Evolutionary conservation across 2,329 filamentous ascomycete species (phyloP).

Genomic region (Rhinocladiella mackenziei): DNA sequence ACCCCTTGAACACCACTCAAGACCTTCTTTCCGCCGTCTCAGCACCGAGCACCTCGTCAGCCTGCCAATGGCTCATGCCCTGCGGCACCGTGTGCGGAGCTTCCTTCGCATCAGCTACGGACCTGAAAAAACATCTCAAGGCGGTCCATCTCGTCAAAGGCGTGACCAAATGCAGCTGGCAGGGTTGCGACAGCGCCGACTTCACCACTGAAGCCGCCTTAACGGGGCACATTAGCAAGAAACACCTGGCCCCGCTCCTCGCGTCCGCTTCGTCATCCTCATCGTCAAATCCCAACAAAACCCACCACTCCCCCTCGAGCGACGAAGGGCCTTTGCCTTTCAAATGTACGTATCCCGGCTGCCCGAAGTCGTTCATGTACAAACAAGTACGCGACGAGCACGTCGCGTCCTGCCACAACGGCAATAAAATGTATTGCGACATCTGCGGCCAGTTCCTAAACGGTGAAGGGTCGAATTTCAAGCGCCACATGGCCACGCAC

Average conservation of each 20-base stretch:
- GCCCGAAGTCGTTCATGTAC: constrained; percentile 30
- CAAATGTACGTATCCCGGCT: constrained; percentile 30
- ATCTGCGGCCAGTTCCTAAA: constrained; percentile 29
- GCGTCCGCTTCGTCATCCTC: constrained; percentile 5
- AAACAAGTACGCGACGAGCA: constrained; percentile 30
- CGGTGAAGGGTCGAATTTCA: constrained; percentile 29
- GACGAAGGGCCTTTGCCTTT: constrained; percentile 26
- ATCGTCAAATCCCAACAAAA: constrained; percentile 2
- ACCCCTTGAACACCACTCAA: constrained; percentile 12
- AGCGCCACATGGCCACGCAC: constrained; percentile 29
- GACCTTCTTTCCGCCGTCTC: constrained; percentile 13
- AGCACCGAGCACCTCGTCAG: constrained; percentile 15
- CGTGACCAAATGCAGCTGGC: constrained; percentile 26
- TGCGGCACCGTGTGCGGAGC: constrained; percentile 29
- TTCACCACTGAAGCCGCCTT: constrained; percentile 30
- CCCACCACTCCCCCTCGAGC: constrained; percentile 5
- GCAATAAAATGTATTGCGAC: constrained; percentile 29
- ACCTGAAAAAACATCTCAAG: constrained; percentile 31
- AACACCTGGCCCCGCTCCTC: constrained; percentile 27
- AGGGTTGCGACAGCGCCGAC: constrained; percentile 23
- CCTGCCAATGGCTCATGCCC: constrained; percentile 30
- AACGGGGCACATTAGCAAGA: constrained; percentile 30
- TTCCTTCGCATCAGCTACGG: constrained; percentile 24
- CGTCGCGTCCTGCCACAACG: constrained; percentile 24
- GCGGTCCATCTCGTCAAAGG: constrained; percentile 27